Conservation (phyloP, 345 rosid species). For the Boechera stricta region DNA sequence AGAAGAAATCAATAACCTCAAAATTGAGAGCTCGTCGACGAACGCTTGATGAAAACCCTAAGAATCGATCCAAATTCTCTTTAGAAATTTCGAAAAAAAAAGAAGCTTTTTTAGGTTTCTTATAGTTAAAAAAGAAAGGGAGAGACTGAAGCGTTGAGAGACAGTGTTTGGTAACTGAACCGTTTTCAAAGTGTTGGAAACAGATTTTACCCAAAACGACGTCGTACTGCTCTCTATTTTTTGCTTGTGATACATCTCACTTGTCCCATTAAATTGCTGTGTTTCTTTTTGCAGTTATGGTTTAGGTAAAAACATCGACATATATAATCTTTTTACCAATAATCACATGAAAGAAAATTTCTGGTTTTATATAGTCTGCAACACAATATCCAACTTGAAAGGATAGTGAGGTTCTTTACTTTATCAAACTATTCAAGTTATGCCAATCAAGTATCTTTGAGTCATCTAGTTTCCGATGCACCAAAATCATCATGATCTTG, state of each 20-base stretch:
- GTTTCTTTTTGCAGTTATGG: neutral
- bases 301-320: neutral
- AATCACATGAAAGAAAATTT: neutral
- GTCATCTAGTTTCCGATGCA: neutral
- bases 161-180: conserved; percentile 13
- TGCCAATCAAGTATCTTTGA: too few relatives aligned
- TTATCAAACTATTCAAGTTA: neutral
- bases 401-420: neutral
- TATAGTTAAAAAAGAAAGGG: neutral
- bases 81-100: neutral
- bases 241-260: too few relatives aligned
- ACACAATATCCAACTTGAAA: neutral
- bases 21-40: conserved; percentile 23
- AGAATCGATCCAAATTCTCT: conserved; percentile 18
- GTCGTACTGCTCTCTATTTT: neutral
- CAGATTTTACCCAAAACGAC: neutral
- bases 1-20: conserved; percentile 20
- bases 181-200: conserved; percentile 13
- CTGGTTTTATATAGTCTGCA: too few relatives aligned
- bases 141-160: conserved; percentile 30
- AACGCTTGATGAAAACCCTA: conserved; percentile 32
- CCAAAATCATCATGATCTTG: neutral
- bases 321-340: too few relatives aligned
- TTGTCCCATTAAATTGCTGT: neutral
- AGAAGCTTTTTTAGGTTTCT: neutral